Conservation (phyloP, 2,329 filamentous ascomycete genomes). For the Pseudogymnoascus sp. region DNA sequence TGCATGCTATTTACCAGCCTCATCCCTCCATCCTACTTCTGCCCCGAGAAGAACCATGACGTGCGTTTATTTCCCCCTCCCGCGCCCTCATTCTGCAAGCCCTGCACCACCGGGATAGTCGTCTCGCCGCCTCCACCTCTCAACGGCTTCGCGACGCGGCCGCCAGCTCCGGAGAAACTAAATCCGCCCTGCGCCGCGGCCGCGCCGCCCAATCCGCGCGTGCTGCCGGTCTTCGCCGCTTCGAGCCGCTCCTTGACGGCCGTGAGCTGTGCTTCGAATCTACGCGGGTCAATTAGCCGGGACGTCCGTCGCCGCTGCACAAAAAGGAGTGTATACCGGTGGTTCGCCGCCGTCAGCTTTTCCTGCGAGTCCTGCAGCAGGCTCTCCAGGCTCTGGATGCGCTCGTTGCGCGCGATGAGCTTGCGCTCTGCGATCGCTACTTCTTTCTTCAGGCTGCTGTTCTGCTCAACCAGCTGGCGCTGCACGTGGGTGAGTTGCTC, state of each 20-base stretch:
- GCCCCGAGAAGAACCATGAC: constrained; percentile 30
- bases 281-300: constrained; percentile 33
- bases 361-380: constrained; percentile 95
- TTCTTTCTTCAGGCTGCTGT: constrained; percentile 95
- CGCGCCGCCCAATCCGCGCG: constrained; percentile 66
- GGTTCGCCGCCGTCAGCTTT: constrained; percentile 93
- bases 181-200: constrained; percentile 53
- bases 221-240: constrained; percentile 85
- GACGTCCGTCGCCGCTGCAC: constrained; percentile 6
- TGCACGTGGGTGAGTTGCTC: constrained; percentile 97
- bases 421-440: constrained; percentile 98
- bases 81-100: constrained; percentile 49
- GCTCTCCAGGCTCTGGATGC: constrained; percentile 87
- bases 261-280: constrained; percentile 93
- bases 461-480: constrained; percentile 95
- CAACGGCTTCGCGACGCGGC: constrained; percentile 61
- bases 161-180: constrained; percentile 57
- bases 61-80: constrained; percentile 22
- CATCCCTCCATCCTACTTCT: constrained; percentile 21
- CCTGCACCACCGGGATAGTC: constrained; percentile 29
- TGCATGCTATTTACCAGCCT: constrained; percentile 2
- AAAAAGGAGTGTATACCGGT: constrained; percentile 60
- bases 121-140: constrained; percentile 51
- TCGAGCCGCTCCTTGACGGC: constrained; percentile 97
- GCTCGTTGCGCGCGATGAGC: constrained; percentile 90